Conservation (phyloP, 1,284 basidiomycete genomes). For the Tausonia pullulans region DNA sequence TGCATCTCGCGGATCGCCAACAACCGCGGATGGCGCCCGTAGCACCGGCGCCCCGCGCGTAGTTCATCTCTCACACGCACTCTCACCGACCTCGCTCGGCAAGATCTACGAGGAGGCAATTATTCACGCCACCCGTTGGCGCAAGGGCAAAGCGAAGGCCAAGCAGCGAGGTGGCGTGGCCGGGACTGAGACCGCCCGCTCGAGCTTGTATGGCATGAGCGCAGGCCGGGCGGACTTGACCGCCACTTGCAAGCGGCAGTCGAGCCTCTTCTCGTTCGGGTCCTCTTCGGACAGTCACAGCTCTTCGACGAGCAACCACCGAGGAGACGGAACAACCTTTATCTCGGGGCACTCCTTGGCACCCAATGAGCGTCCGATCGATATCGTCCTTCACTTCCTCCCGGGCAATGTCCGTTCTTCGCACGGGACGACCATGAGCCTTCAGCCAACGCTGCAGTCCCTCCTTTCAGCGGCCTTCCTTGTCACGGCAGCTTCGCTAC, state of each 20-base stretch:
- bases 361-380: not conserved
- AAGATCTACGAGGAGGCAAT: conserved; percentile 10
- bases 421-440: not conserved
- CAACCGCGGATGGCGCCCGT: not conserved
- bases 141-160: conserved; percentile 1
- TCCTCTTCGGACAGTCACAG: too few species aligned
- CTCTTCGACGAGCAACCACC: too few species aligned
- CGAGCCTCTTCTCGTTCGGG: too few species aligned
- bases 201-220: too few species aligned
- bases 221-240: too few species aligned
- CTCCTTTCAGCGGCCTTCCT: conserved; percentile 7
- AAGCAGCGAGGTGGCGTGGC: too few species aligned
- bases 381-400: conserved; percentile 10
- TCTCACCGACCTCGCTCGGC: not conserved
- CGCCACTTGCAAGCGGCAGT: too few species aligned
- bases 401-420: not conserved
- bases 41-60: not conserved
- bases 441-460: not conserved
- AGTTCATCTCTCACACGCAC: not conserved
- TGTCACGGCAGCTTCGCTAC: not conserved
- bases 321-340: not conserved
- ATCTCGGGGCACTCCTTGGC: not conserved
- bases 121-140: not conserved
- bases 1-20: not conserved
- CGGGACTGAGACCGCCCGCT: not conserved